Evolutionary conservation across 164 flowering plant genomes (phyloP).

Genomic region (Aristolochia contorta): DNA sequence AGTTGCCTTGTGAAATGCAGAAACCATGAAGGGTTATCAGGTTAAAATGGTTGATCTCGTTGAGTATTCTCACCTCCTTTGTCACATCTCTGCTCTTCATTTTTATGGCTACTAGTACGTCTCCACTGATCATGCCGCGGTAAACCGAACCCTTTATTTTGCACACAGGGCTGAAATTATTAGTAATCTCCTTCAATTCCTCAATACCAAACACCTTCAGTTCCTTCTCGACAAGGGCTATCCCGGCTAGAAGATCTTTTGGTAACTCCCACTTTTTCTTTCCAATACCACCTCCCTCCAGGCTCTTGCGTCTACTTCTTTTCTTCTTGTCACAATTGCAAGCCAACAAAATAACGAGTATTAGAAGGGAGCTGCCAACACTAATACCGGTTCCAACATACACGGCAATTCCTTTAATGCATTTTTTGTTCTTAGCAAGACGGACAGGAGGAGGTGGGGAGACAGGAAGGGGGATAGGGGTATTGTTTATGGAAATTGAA

Average conservation of each 20-base stretch:
- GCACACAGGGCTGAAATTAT: constrained; percentile 32
- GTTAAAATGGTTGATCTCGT: constrained; percentile 56
- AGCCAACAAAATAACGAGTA: constrained; percentile 7
- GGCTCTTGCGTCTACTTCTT: not conserved
- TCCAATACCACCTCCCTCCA: not conserved
- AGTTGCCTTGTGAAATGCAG: constrained; percentile 26
- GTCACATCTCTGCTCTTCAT: constrained; percentile 26
- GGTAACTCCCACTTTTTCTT: constrained; percentile 15
- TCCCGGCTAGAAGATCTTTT: constrained; percentile 22
- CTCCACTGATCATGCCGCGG: constrained; percentile 28
- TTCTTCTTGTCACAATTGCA: constrained; percentile 15
- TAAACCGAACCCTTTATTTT: constrained; percentile 44
- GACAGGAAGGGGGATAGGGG: constrained; percentile 13
- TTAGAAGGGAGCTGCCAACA: constrained; percentile 18
- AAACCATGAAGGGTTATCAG: constrained; percentile 44
- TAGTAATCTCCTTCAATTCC: constrained; percentile 39
- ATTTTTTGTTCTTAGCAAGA: constrained; percentile 2
- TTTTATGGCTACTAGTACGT: constrained; percentile 35
- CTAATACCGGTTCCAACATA: constrained; percentile 35
- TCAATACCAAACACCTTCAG: constrained; percentile 27
- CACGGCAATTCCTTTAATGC: constrained; percentile 27
- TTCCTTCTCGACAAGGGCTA: constrained; percentile 25
- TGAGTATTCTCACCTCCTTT: constrained; percentile 41
- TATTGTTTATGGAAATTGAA: constrained; percentile 16
- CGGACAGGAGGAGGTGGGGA: constrained; percentile 9